Evolutionary conservation across 148 eudicot species (phyloP), one percentile per base, ranked within the genome.

Genomic region (Camellia sinensis): DNA sequence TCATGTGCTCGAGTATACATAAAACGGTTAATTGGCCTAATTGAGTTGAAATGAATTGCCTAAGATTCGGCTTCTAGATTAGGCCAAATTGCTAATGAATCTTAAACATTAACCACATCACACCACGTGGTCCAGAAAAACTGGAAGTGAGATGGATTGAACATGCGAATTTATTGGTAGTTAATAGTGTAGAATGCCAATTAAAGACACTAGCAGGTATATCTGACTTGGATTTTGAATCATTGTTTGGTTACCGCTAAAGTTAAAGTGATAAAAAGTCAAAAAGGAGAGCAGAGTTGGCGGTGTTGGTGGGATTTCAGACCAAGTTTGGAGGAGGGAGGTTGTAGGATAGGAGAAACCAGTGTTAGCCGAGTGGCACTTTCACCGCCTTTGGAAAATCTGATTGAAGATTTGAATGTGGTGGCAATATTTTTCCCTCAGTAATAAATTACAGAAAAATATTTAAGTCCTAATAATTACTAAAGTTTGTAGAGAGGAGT

Each of bases 331-430:
- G 37, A 29, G 48, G 48, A 29, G 45, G 21, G 80, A 77, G 46
- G 57, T 65, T 14, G 44, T 29, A 8, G 70, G 22, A 48, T 50
- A 48, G 8, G 17, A 52, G 15, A 37, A 15, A 41, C 46, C 40
- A 57, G 69, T n/a, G 52, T 45, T 76, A 61, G 45, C 79, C 41
- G n/a, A 19, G 41, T 48, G 11, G 45, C 19, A 1, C 71, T 18
- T 64, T 46, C 29, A 17, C 19, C 6, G 6, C 13, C 40, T 19
- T 77, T 46, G 13, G 19, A 48, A 21, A 14, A 64, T 64, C 43
- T 46, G 70, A 29, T 75, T 44, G 9, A n/a, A 61, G 41, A 54
- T 61, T 74, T 12, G 68, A 75, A 61, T 50, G 54, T 61, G 54
- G 68, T 75, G 54, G 43, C 37, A 6, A 44, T 18, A 75, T 48